A percentile compares a stretch with the other conserved stretches of the same genome.
phyloP scores from a whole-genome alignment of 768 basidiomycete genomes.

The Dictyophora rubrovolvata region DNA sequence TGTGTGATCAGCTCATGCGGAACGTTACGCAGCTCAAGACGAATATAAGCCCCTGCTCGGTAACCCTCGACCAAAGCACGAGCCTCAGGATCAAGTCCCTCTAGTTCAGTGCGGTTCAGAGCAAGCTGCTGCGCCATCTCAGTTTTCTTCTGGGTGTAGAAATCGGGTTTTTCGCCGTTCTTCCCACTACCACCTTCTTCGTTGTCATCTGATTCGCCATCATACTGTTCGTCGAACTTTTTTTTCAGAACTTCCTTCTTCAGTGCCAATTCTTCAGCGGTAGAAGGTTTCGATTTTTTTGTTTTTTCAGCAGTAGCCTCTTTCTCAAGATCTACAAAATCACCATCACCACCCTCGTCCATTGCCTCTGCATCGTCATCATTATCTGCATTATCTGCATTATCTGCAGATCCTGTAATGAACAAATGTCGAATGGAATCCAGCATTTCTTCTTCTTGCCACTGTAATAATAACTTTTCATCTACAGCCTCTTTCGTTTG shows the following conservation, averaged over 20 bases:
- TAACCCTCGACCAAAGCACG: slow-evolving; percentile 84
- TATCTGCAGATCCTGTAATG: slow-evolving; percentile 53
- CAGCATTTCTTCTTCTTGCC: slow-evolving; percentile 79
- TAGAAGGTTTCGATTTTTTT: slow-evolving; percentile 28
- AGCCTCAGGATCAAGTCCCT: slow-evolving; percentile 60
- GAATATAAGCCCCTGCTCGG: slow-evolving; percentile 84
- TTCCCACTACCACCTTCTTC: slow-evolving; percentile 34
- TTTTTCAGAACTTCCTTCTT: slow-evolving; percentile 90
- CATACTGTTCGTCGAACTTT: slow-evolving; percentile 96
- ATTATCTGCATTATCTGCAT: slow-evolving; percentile 25
- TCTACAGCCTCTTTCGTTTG: slow-evolving; percentile 54
- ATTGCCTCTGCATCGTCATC: slow-evolving; percentile 24
- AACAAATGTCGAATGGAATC: slow-evolving; percentile 83
- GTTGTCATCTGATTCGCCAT: slow-evolving; percentile 44
- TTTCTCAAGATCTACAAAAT: slow-evolving; percentile 34
- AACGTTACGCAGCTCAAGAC: slow-evolving; percentile 75
- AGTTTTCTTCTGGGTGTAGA: slow-evolving; percentile 87
- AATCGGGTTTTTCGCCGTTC: slow-evolving; percentile 56
- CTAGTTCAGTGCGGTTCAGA: slow-evolving; percentile 81
- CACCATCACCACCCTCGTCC: slow-evolving; percentile 28
- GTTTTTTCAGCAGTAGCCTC: slow-evolving; percentile 8
- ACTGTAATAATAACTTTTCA: slow-evolving; percentile 47
- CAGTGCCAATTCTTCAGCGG: slow-evolving; percentile 50
- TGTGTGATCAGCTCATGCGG: slow-evolving; percentile 89
- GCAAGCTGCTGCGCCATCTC: slow-evolving; percentile 79